phyloP scores from a whole-genome alignment of 2,329 filamentous ascomycete genomes.

The Cladosporium sp. region DNA sequence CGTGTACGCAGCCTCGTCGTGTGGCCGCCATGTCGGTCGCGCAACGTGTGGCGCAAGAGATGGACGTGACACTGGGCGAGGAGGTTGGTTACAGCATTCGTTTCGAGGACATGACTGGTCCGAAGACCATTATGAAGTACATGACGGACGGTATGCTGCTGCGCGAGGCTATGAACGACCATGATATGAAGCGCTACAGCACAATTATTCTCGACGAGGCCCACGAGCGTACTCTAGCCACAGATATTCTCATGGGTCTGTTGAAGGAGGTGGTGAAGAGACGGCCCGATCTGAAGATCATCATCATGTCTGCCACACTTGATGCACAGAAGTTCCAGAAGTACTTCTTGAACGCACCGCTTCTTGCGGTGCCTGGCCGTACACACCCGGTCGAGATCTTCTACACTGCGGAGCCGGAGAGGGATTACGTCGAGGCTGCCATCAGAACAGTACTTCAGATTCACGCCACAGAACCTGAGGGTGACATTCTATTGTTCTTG shows the following conservation, averaged over 20 bases:
- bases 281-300: conserved; percentile 87
- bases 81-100: conserved; percentile 98
- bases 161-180: conserved; percentile 93
- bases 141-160: conserved; percentile 99
- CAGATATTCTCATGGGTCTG: conserved; percentile 94
- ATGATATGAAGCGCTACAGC: conserved; percentile 84
- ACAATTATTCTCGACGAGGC: conserved; percentile 98
- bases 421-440: conserved; percentile 93
- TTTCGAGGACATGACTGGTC: conserved; percentile 90
- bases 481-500: conserved; percentile 88
- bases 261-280: conserved; percentile 82
- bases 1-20: conserved; percentile 94
- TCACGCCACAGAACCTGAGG: conserved; percentile 84
- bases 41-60: conserved; percentile 93
- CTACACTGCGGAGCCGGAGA: conserved; percentile 92
- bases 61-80: conserved; percentile 86
- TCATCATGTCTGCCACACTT: conserved; percentile 97
- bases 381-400: conserved; percentile 97
- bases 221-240: conserved; percentile 93
- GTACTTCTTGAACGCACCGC: conserved; percentile 91
- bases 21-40: conserved; percentile 98
- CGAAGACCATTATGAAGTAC: conserved; percentile 92
- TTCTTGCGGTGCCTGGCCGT: conserved; percentile 88
- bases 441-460: conserved; percentile 94
- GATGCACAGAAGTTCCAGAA: conserved; percentile 97